Evolutionary conservation across 2,329 filamentous ascomycete genomes (phyloP).

Genomic region (Aaosphaeria pasadenensis): DNA sequence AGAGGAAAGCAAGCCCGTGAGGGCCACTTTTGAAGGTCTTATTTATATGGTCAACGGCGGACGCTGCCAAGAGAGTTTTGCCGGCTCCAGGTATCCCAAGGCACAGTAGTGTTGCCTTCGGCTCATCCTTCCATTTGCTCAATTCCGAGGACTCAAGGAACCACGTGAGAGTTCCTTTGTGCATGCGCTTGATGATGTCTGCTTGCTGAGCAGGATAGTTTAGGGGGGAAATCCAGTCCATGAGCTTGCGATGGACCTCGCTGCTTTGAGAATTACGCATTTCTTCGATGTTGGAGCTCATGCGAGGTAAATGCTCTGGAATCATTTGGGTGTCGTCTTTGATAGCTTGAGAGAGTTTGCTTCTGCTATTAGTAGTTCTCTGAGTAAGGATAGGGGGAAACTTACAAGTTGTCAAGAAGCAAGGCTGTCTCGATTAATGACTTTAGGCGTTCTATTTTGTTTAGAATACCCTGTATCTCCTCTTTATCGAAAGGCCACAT

Average conservation of each 20-base stretch:
- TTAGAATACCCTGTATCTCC: neutral
- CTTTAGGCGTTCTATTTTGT: neutral
- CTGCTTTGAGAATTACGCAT: neutral
- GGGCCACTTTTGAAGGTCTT: neutral
- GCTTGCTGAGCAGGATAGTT: conserved; percentile 8
- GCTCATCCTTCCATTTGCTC: neutral
- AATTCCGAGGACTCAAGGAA: conserved; percentile 6
- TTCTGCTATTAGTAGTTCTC: neutral
- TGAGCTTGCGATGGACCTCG: neutral
- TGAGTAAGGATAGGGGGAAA: neutral
- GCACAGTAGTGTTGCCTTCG: conserved; percentile 11
- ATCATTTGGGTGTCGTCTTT: neutral
- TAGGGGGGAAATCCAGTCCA: conserved; percentile 8
- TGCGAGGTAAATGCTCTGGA: neutral
- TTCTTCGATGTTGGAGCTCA: neutral
- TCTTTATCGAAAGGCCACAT: neutral
- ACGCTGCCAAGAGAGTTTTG: conserved; percentile 17
- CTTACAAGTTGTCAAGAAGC: neutral
- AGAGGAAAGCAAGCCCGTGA: conserved; percentile 28
- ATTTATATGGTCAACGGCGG: conserved; percentile 11
- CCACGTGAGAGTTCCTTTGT: conserved; percentile 9
- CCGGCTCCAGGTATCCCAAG: conserved; percentile 17
- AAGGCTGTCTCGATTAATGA: neutral
- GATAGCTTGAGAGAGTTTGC: neutral
- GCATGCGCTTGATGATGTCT: conserved; percentile 5